A percentile compares a stretch with the other conserved stretches of the same genome.
These are phyloP conservation scores for Chenopodium suecicum DNA, from an alignment of 148 eudicot species.

Conservation along the genomic window DNA sequence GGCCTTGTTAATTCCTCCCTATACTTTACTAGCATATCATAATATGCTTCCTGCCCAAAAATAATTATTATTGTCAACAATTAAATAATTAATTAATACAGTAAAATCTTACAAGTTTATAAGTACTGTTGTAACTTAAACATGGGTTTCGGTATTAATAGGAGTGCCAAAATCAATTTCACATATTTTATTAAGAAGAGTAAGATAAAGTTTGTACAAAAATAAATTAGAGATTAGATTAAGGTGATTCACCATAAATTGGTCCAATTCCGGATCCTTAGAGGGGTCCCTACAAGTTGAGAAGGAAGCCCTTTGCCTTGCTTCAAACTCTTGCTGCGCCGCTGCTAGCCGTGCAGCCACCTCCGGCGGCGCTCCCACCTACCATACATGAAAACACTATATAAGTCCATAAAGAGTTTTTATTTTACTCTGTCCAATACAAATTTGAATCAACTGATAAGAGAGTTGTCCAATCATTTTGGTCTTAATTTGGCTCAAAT, in stretches of 20 bases:
- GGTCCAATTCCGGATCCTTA: constrained; percentile 95
- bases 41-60: constrained; percentile 74
- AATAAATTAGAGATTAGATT: not conserved
- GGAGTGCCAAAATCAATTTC: not conserved
- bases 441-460: too few species aligned
- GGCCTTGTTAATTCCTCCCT: constrained; percentile 84
- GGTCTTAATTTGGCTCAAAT: not conserved
- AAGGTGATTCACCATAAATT: constrained; percentile 61
- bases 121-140: too few species aligned
- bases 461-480: too few species aligned
- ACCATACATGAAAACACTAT: not conserved
- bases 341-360: constrained; percentile 67
- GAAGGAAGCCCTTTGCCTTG: constrained; percentile 58
- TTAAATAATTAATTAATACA: too few species aligned
- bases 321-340: constrained; percentile 68
- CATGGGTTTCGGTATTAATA: too few species aligned
- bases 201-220: not conserved
- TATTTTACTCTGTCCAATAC: not conserved
- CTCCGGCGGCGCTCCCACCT: constrained; percentile 99
- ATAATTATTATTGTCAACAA: not conserved
- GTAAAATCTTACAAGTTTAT: too few species aligned
- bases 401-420: too few species aligned
- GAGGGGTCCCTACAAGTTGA: constrained; percentile 37
- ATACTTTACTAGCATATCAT: constrained; percentile 86
- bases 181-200: not conserved